Evolutionary conservation across 2,329 filamentous ascomycete species (phyloP), one percentile per base, ranked within the genome.

Genomic region (Aspergillus pseudoglaucus): DNA sequence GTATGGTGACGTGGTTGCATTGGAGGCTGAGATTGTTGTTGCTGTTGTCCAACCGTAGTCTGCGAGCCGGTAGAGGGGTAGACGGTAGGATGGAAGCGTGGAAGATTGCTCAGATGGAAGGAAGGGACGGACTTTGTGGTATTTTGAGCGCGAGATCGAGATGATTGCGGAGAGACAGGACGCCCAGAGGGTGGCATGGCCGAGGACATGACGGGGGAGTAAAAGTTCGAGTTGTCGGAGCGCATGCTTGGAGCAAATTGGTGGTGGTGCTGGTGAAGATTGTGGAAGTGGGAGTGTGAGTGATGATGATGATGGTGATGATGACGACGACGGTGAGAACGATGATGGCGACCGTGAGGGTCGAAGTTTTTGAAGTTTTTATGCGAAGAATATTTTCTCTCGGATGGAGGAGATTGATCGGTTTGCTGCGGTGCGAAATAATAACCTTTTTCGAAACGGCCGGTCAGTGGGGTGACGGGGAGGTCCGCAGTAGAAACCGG

Each of bases 81-180:
- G 47, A 72, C 67, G 8, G 70, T 66, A 1, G 72, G 72, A 54
- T 75, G 71, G 53, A 72, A 74, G 23, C 71, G 66, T n/a, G 72
- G 72, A 15, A 75, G 59, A 42, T 55, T 69, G 40, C 62, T 64
- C 10, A 74, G 64, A 42, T 70, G 63, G 56, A 72, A 64, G 22
- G 59, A 54, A 12, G 67, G 60, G 12, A 60, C 57, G n/a, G 65
- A 54, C 53, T 72, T 70, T 46, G 66, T 48, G 20, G 60, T 48
- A 35, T 59, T 63, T 42, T 68, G 63, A 20, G 57, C 49, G 20
- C 62, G 60, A 33, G 60, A 61, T 10, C 18, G 37, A 6, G 63
- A 53, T 4, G 67, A 60, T 49, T 69, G 67, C 14, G 68, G 65
- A 2, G 70, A 68, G 32, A 54, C 56, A 32, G 66, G 55, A 33